Conservation (phyloP, 83 land plant species). For the Thuja plicata region DNA sequence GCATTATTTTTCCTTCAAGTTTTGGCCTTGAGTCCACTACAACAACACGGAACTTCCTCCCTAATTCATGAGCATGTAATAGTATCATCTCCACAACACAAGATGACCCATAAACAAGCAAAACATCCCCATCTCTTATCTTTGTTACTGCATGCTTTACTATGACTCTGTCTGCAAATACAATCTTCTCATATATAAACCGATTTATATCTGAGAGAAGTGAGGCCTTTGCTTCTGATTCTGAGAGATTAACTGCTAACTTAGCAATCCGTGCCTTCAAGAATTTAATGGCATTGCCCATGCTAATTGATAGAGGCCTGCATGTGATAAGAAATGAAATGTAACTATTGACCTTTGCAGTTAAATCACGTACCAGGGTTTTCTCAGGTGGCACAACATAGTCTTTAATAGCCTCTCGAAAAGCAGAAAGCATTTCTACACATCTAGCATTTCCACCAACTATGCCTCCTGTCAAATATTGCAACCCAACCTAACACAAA, state of each 20-base stretch:
- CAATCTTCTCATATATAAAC: conserved; percentile 87
- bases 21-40: conserved; percentile 95
- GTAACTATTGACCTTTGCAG: conserved; percentile 80
- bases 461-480: conserved; percentile 77
- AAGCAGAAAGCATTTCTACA: conserved; percentile 91
- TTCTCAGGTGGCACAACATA: conserved; percentile 87
- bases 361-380: conserved; percentile 71
- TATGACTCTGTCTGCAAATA: conserved; percentile 87
- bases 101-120: conserved; percentile 85
- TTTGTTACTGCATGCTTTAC: conserved; percentile 85
- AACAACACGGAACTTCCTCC: conserved; percentile 84
- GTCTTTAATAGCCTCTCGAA: conserved; percentile 75
- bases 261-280: conserved; percentile 72
- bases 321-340: conserved; percentile 86
- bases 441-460: conserved; percentile 97
- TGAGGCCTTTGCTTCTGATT: conserved; percentile 82
- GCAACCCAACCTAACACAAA: conserved; percentile 81
- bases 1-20: conserved; percentile 80
- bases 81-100: conserved; percentile 86
- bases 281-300: conserved; percentile 98
- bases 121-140: conserved; percentile 92
- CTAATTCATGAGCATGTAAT: conserved; percentile 69
- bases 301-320: conserved; percentile 93
- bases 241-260: conserved; percentile 60
- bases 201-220: conserved; percentile 74